A percentile compares a stretch with the other conserved stretches of the same genome.
Evolutionary conservation across 768 basidiomycete genomes (phyloP).

Genomic region (Hydnomerulius pinastri): DNA sequence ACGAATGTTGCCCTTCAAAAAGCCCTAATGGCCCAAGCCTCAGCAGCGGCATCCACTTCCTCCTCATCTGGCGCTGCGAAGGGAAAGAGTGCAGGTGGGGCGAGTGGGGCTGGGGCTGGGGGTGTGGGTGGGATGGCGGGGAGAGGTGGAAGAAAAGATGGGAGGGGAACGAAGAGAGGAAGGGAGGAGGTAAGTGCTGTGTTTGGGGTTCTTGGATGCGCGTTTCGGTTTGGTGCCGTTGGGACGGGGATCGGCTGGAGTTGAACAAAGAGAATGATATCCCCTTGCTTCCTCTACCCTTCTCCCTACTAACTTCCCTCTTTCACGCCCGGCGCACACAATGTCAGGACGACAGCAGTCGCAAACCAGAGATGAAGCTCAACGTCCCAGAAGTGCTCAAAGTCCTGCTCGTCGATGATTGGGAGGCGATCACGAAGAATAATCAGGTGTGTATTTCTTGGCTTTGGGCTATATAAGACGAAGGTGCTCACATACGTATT

Average conservation of each 20-base stretch:
- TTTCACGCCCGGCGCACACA: no score
- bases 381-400: conserved; percentile 90
- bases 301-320: no score
- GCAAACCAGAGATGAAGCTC: conserved; percentile 88
- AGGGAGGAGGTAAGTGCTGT: conserved; percentile 66
- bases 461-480: not conserved
- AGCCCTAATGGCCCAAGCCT: conserved; percentile 49
- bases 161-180: conserved; percentile 66
- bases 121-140: conserved; percentile 27
- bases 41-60: conserved; percentile 42
- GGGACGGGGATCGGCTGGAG: no score
- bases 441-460: conserved; percentile 59
- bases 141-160: conserved; percentile 54
- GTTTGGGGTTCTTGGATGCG: not conserved
- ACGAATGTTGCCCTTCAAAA: conserved; percentile 79
- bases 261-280: no score
- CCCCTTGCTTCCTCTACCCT: no score
- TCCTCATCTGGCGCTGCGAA: conserved; percentile 30
- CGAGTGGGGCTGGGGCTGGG: conserved; percentile 30
- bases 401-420: conserved; percentile 89
- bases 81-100: conserved; percentile 19
- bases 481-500: not conserved
- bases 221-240: no score
- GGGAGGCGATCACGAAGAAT: conserved; percentile 97
- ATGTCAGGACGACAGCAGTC: conserved; percentile 68